Percentiles rank a stretch among this genome's conserved stretches.
phyloP scores from a whole-genome alignment of 805 yeast species.

The Kodamaea jinghongensis region DNA sequence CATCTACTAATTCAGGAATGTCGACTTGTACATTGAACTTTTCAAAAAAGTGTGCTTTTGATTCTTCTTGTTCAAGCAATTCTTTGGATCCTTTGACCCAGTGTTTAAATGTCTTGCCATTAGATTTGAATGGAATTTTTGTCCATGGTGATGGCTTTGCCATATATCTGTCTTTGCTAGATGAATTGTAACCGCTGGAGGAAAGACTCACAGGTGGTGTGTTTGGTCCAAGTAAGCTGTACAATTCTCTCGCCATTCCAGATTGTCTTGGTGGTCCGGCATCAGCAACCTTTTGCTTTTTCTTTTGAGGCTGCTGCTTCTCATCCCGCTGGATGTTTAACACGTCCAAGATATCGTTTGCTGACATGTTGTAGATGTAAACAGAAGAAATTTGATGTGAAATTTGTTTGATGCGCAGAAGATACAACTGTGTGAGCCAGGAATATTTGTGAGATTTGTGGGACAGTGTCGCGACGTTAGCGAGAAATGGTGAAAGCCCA shows the following conservation, averaged over 20 bases:
- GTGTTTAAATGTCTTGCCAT: constrained; percentile 56
- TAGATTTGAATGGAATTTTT: constrained; percentile 54
- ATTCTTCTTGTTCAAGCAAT: constrained; percentile 29
- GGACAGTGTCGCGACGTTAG: too few relatives aligned
- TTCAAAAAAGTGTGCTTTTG: constrained; percentile 61
- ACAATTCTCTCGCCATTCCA: constrained; percentile 89
- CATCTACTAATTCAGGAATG: constrained; percentile 64
- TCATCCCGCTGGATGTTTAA: constrained; percentile 59
- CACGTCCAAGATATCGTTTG: constrained; percentile 70
- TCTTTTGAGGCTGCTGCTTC: constrained; percentile 39
- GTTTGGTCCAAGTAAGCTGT: constrained; percentile 84
- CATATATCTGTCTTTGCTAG: constrained; percentile 64
- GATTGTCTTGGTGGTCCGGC: constrained; percentile 32
- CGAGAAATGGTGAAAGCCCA: too few relatives aligned
- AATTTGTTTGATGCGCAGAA: neutral
- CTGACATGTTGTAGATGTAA: constrained; percentile 18
- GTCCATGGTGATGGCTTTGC: constrained; percentile 83
- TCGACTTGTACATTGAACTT: constrained; percentile 68
- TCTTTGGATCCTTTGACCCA: constrained; percentile 82
- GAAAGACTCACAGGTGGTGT: constrained; percentile 70
- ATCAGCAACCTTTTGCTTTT: constrained; percentile 32
- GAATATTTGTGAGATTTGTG: too few relatives aligned
- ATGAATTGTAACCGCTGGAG: constrained; percentile 29
- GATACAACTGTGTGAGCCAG: too few relatives aligned
- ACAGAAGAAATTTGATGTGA: too few relatives aligned